Evolutionary conservation across 352 stramenopile species (phyloP).

Genomic region (Phytophthora sojae): DNA sequence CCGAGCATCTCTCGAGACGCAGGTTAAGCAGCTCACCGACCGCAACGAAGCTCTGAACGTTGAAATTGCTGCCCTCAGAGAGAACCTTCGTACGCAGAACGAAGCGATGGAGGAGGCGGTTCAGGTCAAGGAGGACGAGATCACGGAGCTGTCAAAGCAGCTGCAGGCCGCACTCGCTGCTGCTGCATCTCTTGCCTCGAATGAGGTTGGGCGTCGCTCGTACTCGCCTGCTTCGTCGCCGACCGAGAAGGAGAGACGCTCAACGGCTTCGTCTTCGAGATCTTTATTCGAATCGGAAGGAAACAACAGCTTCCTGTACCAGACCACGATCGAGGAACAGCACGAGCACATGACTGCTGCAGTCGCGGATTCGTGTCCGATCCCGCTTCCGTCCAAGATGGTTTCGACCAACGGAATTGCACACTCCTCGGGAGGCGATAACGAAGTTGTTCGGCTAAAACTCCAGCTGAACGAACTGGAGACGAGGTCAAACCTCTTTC

Average conservation of each 20-base stretch:
- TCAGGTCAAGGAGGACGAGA: conserved; percentile 60
- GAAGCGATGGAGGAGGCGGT: conserved; percentile 53
- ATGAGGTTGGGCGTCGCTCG: conserved; percentile 31
- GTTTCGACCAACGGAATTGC: conserved; percentile 5
- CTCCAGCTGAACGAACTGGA: conserved; percentile 55
- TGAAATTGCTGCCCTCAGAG: conserved; percentile 44
- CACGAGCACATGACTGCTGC: conserved; percentile 49
- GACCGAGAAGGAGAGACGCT: conserved; percentile 47
- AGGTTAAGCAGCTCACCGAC: conserved; percentile 45
- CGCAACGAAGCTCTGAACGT: conserved; percentile 43
- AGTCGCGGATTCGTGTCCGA: conserved; percentile 54
- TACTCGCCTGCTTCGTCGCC: conserved; percentile 39
- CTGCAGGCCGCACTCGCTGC: conserved; percentile 50
- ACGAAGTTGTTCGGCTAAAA: conserved; percentile 55
- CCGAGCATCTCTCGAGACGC: conserved; percentile 40
- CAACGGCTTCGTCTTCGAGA: conserved; percentile 47
- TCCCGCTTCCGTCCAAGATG: conserved; percentile 45
- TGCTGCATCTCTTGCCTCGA: conserved; percentile 31
- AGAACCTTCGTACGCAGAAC: conserved; percentile 47
- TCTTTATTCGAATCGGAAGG: conserved; percentile 40
- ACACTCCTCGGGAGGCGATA: conserved; percentile 44
- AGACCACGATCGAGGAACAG: conserved; percentile 40
- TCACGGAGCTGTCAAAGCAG: conserved; percentile 55
- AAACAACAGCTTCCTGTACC: conserved; percentile 45
- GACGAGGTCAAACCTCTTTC: conserved; percentile 46